Evolutionary conservation across 176 grass and related monocot genomes (phyloP), one percentile per base, ranked within the genome.

Genomic region (Eleusine coracana): DNA sequence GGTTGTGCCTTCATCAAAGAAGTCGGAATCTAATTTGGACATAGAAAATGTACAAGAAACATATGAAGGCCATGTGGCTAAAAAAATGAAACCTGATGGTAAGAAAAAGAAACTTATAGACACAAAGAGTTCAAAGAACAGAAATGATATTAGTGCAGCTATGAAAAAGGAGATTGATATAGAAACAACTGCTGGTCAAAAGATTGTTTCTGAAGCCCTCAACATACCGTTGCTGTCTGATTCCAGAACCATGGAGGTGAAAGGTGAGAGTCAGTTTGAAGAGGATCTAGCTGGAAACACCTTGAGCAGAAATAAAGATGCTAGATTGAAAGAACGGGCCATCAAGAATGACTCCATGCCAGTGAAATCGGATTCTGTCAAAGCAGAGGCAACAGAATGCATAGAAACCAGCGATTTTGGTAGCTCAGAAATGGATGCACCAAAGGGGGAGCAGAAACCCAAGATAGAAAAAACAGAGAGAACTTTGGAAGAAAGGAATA

Each of bases 401-500:
- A 81, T 86, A 64, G 91, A 86, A 68, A 92, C 78, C 60, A 54
- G 65, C 79, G 83, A 71, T 80, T 76, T 82, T 81, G 84, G 74
- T 66, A 80, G 41, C 82, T 87, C 77, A 87, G 89, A 83, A 83
- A 80, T 85, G 77, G 84, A 85, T 61, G 68, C 44, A 78, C 63
- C 31, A 39, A 98, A 85, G 66, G 62, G 44, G 44, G 90, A 96
- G 67, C 13, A 58, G 66, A 93, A 96, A 84, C 65, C 75, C 58
- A 93, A 87, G 85, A 66, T 68, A 79, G 86, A 91, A 55, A 92
- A 85, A 73, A 44, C 40, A 88, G 92, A 88, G 7, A 80, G 49
- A 37, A 70, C 38, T 69, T 84, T 81, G 37, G 84, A 87, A 73
- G 86, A 89, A 40, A 88, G 50, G 84, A 88, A 86, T 54, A 60